phyloP scores from a whole-genome alignment of 345 rosid species.

The Aurinia saxatilis region DNA sequence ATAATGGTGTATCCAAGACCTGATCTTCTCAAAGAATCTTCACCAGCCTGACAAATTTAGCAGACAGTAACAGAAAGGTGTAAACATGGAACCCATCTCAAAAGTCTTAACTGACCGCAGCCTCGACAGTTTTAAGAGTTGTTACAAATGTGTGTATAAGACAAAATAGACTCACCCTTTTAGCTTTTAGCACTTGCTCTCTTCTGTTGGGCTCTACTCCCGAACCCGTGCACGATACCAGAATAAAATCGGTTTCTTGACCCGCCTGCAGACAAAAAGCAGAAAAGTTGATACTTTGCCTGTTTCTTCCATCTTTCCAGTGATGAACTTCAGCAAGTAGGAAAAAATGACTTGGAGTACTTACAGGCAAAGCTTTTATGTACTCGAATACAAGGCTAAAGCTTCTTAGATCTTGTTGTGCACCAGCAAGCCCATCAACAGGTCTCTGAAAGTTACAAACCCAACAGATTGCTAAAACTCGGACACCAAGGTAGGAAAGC shows the following conservation, averaged over 20 bases:
- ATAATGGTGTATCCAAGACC: constrained; percentile 94
- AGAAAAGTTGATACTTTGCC: neutral
- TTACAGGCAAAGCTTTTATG: constrained; percentile 90
- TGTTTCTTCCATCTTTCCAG: neutral
- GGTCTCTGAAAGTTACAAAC: constrained; percentile 50
- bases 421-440: constrained; percentile 52
- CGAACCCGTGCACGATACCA: constrained; percentile 87
- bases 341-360: constrained; percentile 10
- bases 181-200: constrained; percentile 93
- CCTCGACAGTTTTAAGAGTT: neutral
- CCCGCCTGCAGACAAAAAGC: constrained; percentile 63
- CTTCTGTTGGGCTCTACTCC: constrained; percentile 80
- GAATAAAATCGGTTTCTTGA: constrained; percentile 88
- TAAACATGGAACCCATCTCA: neutral
- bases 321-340: neutral
- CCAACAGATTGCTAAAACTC: neutral
- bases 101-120: neutral
- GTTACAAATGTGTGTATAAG: neutral
- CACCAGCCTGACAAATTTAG: constrained; percentile 61
- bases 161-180: constrained; percentile 49
- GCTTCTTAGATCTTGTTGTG: constrained; percentile 74
- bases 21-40: constrained; percentile 85
- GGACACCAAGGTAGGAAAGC: neutral
- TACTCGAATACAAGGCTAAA: constrained; percentile 80
- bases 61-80: neutral